These are phyloP conservation scores for Penicillium subrubescens DNA, from an alignment of 495 filamentous ascomycete species.

Conservation along the genomic window DNA sequence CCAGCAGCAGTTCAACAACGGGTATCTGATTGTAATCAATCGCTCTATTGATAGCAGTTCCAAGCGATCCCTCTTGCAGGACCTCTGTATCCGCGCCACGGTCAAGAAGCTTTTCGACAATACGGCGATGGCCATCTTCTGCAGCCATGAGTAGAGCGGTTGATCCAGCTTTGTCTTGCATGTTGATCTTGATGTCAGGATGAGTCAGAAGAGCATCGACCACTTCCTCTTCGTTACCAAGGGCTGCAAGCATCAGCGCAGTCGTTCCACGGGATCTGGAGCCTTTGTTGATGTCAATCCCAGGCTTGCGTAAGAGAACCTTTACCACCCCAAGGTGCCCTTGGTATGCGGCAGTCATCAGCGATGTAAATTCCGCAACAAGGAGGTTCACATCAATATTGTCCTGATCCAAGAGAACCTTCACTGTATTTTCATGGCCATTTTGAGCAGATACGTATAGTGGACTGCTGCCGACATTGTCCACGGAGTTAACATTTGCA, in stretches of 20 bases:
- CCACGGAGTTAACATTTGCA: slow-evolving; percentile 5
- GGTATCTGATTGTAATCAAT: slow-evolving; percentile 6
- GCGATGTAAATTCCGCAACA: background rate
- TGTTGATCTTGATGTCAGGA: slow-evolving; percentile 6
- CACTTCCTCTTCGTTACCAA: background rate
- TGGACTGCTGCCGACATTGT: slow-evolving; percentile 4
- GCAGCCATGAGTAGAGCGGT: slow-evolving; percentile 6
- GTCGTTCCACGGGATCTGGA: background rate
- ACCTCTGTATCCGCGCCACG: slow-evolving; percentile 7
- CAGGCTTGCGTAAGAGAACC: background rate
- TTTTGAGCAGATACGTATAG: background rate
- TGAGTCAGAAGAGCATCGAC: background rate
- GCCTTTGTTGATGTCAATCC: slow-evolving; percentile 7
- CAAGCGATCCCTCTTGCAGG: background rate
- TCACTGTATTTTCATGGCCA: background rate
- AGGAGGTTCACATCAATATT: slow-evolving; percentile 1
- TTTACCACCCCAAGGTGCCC: background rate
- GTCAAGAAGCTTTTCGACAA: slow-evolving; percentile 21
- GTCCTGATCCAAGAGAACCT: background rate
- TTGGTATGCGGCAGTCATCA: slow-evolving; percentile 3
- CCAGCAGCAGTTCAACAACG: slow-evolving; percentile 6
- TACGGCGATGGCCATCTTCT: slow-evolving; percentile 17
- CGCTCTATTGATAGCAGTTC: slow-evolving; percentile 7
- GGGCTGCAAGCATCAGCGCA: slow-evolving; percentile 2
- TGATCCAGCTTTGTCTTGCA: slow-evolving; percentile 2